Percentiles rank a stretch among this genome's conserved stretches.
These are phyloP conservation scores for Coleophoma crateriformis DNA, from an alignment of 2,329 filamentous ascomycete genomes.

Conservation along the genomic window DNA sequence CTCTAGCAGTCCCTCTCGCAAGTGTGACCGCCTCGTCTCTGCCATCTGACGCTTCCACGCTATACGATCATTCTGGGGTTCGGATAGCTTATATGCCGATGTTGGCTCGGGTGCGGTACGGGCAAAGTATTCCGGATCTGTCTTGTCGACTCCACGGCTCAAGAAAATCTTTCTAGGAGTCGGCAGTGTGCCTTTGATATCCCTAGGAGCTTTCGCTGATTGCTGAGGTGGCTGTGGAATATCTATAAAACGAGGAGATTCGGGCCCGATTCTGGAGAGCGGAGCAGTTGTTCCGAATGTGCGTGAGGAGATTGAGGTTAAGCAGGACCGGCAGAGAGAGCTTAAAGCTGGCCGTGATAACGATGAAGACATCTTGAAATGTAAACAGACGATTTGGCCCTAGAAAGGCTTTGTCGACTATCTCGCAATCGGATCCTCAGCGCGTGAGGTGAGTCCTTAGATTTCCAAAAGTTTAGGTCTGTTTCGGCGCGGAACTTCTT, in stretches of 20 bases:
- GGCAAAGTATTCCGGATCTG: slow-evolving; percentile 53
- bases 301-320: slow-evolving; percentile 26
- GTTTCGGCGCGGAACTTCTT: no score
- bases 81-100: slow-evolving; percentile 7
- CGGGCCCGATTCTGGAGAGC: slow-evolving; percentile 59
- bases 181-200: slow-evolving; percentile 74
- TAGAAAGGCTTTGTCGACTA: no score
- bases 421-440: no score
- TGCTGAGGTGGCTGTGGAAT: slow-evolving; percentile 69
- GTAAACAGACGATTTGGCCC: no score
- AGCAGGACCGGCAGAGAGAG: slow-evolving; percentile 23
- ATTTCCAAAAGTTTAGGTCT: no score
- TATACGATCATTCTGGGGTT: slow-evolving; percentile 21
- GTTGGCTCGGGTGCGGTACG: slow-evolving; percentile 52
- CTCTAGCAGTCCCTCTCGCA: slow-evolving; percentile 64
- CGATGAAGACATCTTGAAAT: slow-evolving; percentile 19
- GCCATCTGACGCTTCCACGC: slow-evolving; percentile 73
- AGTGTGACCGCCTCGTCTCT: slow-evolving; percentile 61
- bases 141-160: slow-evolving; percentile 52
- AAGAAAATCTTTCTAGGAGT: slow-evolving; percentile 77
- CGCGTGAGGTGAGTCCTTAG: no score
- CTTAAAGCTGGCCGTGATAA: slow-evolving; percentile 20
- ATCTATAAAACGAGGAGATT: slow-evolving; percentile 83
- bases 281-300: slow-evolving; percentile 39
- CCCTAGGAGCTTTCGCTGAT: slow-evolving; percentile 34